Evolutionary conservation across 73 alveolate genomes (phyloP).

Genomic region (Paramecium bursaria): DNA sequence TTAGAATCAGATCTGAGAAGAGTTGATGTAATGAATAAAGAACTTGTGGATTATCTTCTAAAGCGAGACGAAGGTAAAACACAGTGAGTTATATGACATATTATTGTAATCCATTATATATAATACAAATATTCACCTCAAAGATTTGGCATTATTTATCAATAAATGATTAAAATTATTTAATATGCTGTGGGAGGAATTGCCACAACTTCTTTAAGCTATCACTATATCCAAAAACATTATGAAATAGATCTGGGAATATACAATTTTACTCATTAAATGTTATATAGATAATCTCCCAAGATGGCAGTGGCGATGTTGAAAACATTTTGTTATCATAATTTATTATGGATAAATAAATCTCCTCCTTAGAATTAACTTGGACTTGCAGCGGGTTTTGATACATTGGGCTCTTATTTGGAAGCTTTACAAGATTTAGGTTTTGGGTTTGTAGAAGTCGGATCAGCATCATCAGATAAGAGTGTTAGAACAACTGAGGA

Average conservation of each 20-base stretch:
- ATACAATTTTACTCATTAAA: background rate
- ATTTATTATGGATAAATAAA: conserved; percentile 22
- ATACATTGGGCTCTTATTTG: conserved; percentile 18
- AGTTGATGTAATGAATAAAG: too few relatives aligned
- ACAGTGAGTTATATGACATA: too few relatives aligned
- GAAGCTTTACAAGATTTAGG: conserved; percentile 41
- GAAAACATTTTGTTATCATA: background rate
- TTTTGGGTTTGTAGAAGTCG: conserved; percentile 44
- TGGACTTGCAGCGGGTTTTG: conserved; percentile 47
- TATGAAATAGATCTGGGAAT: conserved; percentile 2
- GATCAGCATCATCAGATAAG: background rate
- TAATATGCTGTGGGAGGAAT: too few relatives aligned
- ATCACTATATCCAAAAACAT: background rate
- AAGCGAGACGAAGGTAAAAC: too few relatives aligned
- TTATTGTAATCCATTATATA: too few relatives aligned
- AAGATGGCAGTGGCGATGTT: background rate
- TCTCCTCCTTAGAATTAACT: background rate
- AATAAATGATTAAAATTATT: too few relatives aligned
- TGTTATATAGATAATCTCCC: background rate
- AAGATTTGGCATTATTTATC: too few relatives aligned
- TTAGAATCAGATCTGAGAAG: too few relatives aligned
- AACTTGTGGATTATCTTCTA: too few relatives aligned
- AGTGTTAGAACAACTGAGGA: conserved; percentile 10
- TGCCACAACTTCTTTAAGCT: too few relatives aligned
- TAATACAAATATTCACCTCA: too few relatives aligned